Base-by-base conservation (phyloP, 805 yeast species). In the Lachancea kluyveri region DNA sequence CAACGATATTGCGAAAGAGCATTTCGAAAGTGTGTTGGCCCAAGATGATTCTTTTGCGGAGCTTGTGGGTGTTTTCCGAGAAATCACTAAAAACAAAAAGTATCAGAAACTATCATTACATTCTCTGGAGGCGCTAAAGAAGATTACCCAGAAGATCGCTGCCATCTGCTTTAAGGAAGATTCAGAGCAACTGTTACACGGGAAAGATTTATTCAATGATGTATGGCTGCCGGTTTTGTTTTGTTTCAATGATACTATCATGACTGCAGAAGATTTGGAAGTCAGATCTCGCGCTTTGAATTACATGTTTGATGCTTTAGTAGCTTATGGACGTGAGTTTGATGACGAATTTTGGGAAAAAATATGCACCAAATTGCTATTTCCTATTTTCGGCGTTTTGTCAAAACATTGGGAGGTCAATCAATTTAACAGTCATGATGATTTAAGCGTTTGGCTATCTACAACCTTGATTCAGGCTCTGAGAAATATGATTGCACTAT, bases 401-500 rank as follows among this genome's bases (percentile, higher is more conserved):
- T 74, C 80, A 31, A 72, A 73, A 24, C 81, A 78, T 48, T 83
- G 92, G 78, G 81, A 77, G 42, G 70, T 79, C 36, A 72, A 72
- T 39, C 74, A 75, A 37, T 75, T 72, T 42, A 74, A 72, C 43
- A 72, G 71, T 32, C 83, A 79, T 45, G 98, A 90, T 55, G 94
- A 83, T 40, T 59, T 86, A 45, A 84, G 95, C 28, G 94, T 94
- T 9, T 92, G 99, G 99, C 64, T 92, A 28, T 86, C 96, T 0
- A 88, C 98, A 0, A 92, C 99, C 1, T 70, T 92, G 58, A 87
- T 94, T 41, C 98, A 92, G 59, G 97, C 97, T 0, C 65, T 94
- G 52, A 76, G 94, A 55, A 84, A 84, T 48, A 73, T 87, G 78
- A 79, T 90, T 46, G 78, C 83, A 1, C 64, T 92, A 35, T 83